A percentile compares a stretch with the other conserved stretches of the same genome.
These are phyloP conservation scores for Ascochyta fabae DNA, from an alignment of 2,329 filamentous ascomycete species.

Conservation along the genomic window DNA sequence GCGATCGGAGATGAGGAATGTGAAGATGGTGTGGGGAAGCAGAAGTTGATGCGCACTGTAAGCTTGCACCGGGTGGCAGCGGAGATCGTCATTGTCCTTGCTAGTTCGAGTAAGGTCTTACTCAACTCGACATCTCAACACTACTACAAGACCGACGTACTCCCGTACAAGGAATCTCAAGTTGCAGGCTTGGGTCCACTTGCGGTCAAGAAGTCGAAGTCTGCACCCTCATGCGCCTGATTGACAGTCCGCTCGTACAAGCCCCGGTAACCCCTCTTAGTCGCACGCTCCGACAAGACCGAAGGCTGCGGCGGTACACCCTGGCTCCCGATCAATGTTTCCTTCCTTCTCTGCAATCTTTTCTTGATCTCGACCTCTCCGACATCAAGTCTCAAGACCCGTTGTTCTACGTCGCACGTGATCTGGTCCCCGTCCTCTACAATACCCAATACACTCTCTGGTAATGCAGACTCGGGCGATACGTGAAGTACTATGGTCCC, in stretches of 20 bases:
- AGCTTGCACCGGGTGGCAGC: neutral
- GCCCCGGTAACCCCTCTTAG: slow-evolving; percentile 62
- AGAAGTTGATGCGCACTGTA: neutral
- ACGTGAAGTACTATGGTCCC: slow-evolving; percentile 63
- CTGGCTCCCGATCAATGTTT: slow-evolving; percentile 31
- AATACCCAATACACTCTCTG: slow-evolving; percentile 57
- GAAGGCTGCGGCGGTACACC: slow-evolving; percentile 6
- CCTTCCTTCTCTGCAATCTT: slow-evolving; percentile 44
- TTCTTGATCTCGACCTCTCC: slow-evolving; percentile 50
- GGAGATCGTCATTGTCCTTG: neutral
- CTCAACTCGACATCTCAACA: neutral
- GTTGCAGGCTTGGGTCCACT: slow-evolving; percentile 14
- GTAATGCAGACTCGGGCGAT: slow-evolving; percentile 58
- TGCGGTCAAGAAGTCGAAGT: slow-evolving; percentile 66
- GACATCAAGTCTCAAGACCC: slow-evolving; percentile 53
- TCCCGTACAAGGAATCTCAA: neutral
- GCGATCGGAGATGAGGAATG: neutral
- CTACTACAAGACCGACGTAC: neutral
- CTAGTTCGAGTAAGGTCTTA: neutral
- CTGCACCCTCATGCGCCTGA: slow-evolving; percentile 63
- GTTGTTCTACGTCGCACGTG: slow-evolving; percentile 53
- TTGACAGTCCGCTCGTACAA: slow-evolving; percentile 66
- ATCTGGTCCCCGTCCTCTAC: slow-evolving; percentile 58
- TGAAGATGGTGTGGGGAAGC: neutral
- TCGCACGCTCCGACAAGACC: slow-evolving; percentile 9